Evolutionary conservation across 371 early-diverging fungal species (phyloP), one percentile per base, ranked within the genome.

Genomic region (Rhizopus stolonifer): DNA sequence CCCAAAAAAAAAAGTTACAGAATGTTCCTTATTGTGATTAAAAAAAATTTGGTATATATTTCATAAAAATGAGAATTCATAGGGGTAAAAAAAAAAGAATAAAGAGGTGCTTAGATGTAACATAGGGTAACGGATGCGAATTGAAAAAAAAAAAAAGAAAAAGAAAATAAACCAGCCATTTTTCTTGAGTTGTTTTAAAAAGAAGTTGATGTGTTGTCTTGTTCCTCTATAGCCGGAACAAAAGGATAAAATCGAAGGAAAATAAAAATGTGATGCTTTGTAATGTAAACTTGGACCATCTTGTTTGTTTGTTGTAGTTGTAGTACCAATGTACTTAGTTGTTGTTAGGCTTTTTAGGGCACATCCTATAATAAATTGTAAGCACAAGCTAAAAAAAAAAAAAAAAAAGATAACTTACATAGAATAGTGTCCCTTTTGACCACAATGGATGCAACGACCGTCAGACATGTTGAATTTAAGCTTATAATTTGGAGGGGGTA

Each of bases 401-500:
- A 39, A 31, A 15, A 39, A 22, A 32, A 18, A 43, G 26, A 18
- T 36, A 48, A 56, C 70, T 58, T 73, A 73, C 73, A 74, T 70
- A 15, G 70, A 70, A 46, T 74, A 74, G 50, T 74, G 74, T 26
- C 74, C 74, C 52, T 68, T 70, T 61, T 66, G 60, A 56, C 70
- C 74, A 62, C 70, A 74, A 46, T 74, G 74, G 48, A 74, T 68
- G 48, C 74, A 74, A 48, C 74, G 65, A 68, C 74, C 74, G 70
- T 74, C 74, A 65, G 74, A 74, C 71, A 71, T 71, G 50, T 15
- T 60, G 2, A 9, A 22, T 39, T 21, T 42, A 19, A 23, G 19
- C 23, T 38, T 42, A 21, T 22, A 23, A 13, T 8, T 10, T n/a
- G n/a, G n/a, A n/a, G n/a, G n/a, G 1, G 7, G 14, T 21, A 11